Percentiles rank a stretch among this genome's conserved stretches.
Evolutionary conservation across 2,329 filamentous ascomycete species (phyloP).

Genomic region (Paracamarosporium sp.): DNA sequence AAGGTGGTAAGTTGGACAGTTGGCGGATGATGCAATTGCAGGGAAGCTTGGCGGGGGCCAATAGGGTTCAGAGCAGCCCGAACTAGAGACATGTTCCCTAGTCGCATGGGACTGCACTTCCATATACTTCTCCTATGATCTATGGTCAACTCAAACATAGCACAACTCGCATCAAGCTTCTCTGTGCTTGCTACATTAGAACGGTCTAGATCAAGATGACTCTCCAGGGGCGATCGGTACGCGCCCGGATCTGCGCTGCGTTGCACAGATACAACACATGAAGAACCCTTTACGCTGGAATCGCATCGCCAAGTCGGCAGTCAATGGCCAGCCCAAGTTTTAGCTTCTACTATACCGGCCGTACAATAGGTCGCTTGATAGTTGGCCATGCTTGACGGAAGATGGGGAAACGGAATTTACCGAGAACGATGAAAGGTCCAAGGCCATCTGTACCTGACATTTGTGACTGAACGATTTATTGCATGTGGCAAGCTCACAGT

Average conservation of each 20-base stretch:
- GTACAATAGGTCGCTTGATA: too few species aligned
- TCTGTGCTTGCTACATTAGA: not conserved
- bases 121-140: not conserved
- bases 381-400: not conserved
- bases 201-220: too few species aligned
- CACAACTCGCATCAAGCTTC: not conserved
- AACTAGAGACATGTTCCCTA: not conserved
- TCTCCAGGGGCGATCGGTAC: too few species aligned
- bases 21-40: not conserved
- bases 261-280: too few species aligned
- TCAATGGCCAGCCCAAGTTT: too few species aligned
- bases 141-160: too few species aligned
- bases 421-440: not conserved
- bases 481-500: not conserved
- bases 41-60: conserved; percentile 1
- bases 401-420: not conserved
- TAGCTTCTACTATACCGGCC: too few species aligned
- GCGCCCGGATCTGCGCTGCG: too few species aligned
- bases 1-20: not conserved
- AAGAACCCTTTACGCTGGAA: too few species aligned
- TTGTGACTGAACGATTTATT: not conserved
- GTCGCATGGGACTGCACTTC: not conserved
- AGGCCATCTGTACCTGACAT: not conserved
- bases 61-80: not conserved
- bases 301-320: too few species aligned